A percentile compares a stretch with the other conserved stretches of the same genome.
phyloP scores from a whole-genome alignment of 768 basidiomycete species.

The Lactarius quietus region DNA sequence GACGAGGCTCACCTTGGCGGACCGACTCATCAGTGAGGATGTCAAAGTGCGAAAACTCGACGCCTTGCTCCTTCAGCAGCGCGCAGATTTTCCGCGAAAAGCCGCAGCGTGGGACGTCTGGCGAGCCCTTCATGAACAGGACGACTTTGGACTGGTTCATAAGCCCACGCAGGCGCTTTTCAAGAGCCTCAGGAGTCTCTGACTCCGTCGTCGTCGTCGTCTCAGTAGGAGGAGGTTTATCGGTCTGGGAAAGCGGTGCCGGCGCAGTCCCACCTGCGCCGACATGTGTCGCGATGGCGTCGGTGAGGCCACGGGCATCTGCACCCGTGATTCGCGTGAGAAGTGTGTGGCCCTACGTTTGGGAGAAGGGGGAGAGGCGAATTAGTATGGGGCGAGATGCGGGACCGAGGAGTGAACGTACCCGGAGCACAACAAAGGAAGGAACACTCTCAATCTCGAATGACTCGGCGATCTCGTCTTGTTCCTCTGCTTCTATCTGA shows the following conservation, averaged over 20 bases:
- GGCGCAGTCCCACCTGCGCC: slow-evolving; percentile 12
- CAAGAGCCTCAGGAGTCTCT: slow-evolving; percentile 68
- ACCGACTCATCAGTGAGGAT: not conserved
- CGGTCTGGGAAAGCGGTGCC: slow-evolving; percentile 47
- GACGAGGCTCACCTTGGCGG: not conserved
- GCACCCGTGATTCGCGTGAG: slow-evolving; percentile 77
- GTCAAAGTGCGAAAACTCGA: slow-evolving; percentile 42
- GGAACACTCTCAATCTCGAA: slow-evolving; percentile 95
- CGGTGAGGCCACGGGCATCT: slow-evolving; percentile 62
- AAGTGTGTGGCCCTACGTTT: slow-evolving; percentile 77
- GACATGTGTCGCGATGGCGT: slow-evolving; percentile 57
- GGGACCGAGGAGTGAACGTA: slow-evolving; percentile 36
- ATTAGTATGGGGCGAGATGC: no score
- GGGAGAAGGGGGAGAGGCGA: slow-evolving; percentile 4
- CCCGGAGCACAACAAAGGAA: slow-evolving; percentile 74
- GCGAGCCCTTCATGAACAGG: slow-evolving; percentile 65
- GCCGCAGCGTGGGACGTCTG: slow-evolving; percentile 58
- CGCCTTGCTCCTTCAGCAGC: slow-evolving; percentile 44
- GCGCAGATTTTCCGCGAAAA: slow-evolving; percentile 57
- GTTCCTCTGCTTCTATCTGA: slow-evolving; percentile 78
- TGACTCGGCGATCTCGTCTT: slow-evolving; percentile 78
- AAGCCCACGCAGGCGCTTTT: slow-evolving; percentile 56
- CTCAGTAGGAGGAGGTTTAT: slow-evolving; percentile 29
- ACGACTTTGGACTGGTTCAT: slow-evolving; percentile 72
- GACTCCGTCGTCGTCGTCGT: slow-evolving; percentile 23